These are phyloP conservation scores for Colletotrichum chrysophilum DNA, from an alignment of 2,329 filamentous ascomycete species.

Conservation along the genomic window DNA sequence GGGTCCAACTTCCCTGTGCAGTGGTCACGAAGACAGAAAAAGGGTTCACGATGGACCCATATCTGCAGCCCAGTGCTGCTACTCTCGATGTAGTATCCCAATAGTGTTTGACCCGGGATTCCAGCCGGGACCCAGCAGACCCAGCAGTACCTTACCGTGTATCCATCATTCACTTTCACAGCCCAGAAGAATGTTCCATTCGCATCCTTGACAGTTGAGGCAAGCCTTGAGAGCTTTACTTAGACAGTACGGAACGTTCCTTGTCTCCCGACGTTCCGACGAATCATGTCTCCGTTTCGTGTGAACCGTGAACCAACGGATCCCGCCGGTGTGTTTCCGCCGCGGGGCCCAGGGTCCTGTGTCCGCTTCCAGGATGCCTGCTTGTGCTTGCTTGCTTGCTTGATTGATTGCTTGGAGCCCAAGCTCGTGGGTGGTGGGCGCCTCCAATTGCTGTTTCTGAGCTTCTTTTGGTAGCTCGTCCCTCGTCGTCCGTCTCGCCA, in stretches of 20 bases:
- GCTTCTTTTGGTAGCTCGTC: not conserved
- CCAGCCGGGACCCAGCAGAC: not conserved
- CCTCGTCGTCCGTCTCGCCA: not conserved
- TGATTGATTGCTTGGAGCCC: not conserved
- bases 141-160: not conserved
- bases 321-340: not conserved
- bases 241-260: not conserved
- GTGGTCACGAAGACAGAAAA: not conserved
- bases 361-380: not conserved
- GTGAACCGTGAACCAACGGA: not conserved
- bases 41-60: not conserved
- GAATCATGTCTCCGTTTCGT: not conserved
- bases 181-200: not conserved
- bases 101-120: not conserved
- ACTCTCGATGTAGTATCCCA: not conserved
- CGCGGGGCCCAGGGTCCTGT: not conserved
- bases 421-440: not conserved
- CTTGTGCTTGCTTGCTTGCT: not conserved
- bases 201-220: not conserved
- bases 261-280: not conserved
- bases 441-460: slow-evolving; percentile 14
- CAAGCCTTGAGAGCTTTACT: not conserved
- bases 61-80: not conserved
- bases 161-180: not conserved
- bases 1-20: not conserved